Base-by-base conservation (phyloP, 768 basidiomycete genomes). In the Piloderma croceum region DNA sequence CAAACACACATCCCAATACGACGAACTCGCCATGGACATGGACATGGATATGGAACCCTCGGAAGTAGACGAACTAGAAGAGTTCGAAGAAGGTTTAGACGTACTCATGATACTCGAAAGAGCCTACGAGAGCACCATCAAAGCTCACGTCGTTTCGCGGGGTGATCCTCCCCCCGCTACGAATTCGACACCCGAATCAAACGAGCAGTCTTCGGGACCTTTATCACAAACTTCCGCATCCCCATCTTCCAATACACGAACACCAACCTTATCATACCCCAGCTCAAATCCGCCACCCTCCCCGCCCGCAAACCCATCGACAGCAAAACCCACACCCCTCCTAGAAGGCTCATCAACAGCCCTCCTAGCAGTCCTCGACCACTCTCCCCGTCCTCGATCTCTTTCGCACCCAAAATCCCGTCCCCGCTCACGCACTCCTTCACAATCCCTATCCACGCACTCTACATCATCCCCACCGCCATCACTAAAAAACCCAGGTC, bases 51-150 rank as follows among this genome's bases (percentile, higher is more conserved):
- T 71, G 10, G 57, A 65, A n/a, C n/a, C n/a, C n/a, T n/a, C n/a
- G n/a, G n/a, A n/a, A n/a, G n/a, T n/a, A 39, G 66, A 70, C 34
- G 63, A 64, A 12, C 45, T 82, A n/a, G 75, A 78, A 42, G 81
- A 83, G 10, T 71, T 84, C 10, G 73, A 71, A 25, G 81, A 83
- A n/a, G 81, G 80, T 11, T 64, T 85, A 31, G 79, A 86, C 50
- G 70, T 85, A 10, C 69, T 85, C 11, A 69, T 73, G 54, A 77
- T 85, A 36, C 68, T 86, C 31, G 82, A 86, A 54, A 71, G 70
- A 20, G 83, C 83, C 4, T 86, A 81, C 51, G 77, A 83, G 44
- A 68, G 68, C 36, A 80, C 83, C 5, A 63, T 85, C 24, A 69
- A 71, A 23, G 77, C 76, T 3, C 83, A 85, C 53, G 74, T 79